phyloP scores from a whole-genome alignment of 2,329 filamentous ascomycete genomes.

The Xylariomycetidae sp. region DNA sequence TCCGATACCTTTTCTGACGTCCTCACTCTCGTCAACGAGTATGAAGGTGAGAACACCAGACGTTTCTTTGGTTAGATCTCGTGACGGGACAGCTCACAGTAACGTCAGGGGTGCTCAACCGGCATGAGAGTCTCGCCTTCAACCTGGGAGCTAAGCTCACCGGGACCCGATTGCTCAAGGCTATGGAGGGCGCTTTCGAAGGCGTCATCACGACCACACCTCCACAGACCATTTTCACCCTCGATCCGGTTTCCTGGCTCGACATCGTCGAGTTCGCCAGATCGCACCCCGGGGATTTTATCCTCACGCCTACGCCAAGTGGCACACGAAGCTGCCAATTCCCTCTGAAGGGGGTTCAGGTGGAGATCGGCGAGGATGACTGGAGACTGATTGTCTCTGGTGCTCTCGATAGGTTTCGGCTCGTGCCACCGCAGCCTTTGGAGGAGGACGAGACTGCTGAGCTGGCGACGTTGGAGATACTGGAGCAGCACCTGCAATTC shows the following conservation, averaged over 20 bases:
- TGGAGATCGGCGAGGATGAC: conserved; percentile 85
- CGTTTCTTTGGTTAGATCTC: background rate
- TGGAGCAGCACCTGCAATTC: conserved; percentile 72
- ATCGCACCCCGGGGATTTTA: conserved; percentile 73
- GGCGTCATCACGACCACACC: conserved; percentile 59
- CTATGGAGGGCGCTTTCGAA: conserved; percentile 82
- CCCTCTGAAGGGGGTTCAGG: conserved; percentile 71
- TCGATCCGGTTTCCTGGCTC: conserved; percentile 65
- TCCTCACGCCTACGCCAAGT: conserved; percentile 63
- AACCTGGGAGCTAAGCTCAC: conserved; percentile 80
- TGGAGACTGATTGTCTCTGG: conserved; percentile 80
- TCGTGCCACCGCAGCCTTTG: conserved; percentile 76
- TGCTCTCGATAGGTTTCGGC: conserved; percentile 65
- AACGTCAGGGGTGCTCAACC: conserved; percentile 64
- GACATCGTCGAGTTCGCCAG: conserved; percentile 83
- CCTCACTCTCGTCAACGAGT: conserved; percentile 68
- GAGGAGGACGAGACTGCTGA: conserved; percentile 85
- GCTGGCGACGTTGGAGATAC: conserved; percentile 74
- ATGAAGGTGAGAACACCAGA: conserved; percentile 54
- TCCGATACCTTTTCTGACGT: conserved; percentile 69
- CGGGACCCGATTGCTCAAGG: conserved; percentile 77
- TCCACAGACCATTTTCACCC: conserved; percentile 54
- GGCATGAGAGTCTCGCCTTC: conserved; percentile 81
- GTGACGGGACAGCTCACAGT: conserved; percentile 8
- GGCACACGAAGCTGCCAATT: conserved; percentile 75